Base-by-base conservation (phyloP, 78 protist species). In the Dictyostelium brefeldianum region DNA sequence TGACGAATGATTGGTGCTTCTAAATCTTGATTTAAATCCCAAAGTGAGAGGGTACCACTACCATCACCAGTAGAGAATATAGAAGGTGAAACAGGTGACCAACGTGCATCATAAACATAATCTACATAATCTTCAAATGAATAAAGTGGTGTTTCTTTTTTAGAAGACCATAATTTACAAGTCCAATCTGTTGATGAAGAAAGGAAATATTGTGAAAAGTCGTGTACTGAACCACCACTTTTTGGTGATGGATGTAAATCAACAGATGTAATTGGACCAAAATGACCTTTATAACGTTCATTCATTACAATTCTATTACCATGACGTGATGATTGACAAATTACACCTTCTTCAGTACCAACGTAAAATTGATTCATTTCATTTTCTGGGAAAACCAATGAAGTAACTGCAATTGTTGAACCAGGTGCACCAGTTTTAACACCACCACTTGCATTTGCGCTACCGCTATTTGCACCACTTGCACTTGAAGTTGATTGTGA, bases 41-140 rank as follows among this genome's bases (percentile, higher is more conserved):
- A 97, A 29, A 97, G 54, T 17, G 89, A 54, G 5, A 97, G 78
- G 1, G 27, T 22, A n/a, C 97, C 94, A n/a, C 74, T 18, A 11
- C 97, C 98, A 36, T 95, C 98, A 48, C 91, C 96, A 12, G 97
- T 64, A 0, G 97, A 93, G 48, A 97, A 95, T 2, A 97, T 57
- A 0, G 96, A 81, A 31, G 98, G 98, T 64, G 89, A 93, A n/a
- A 84, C 89, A 8, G 98, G 98, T 51, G 97, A 97, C 98, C 98
- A 97, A 48, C 81, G 43, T 6, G 81, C 98, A 51, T 89, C 96
- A 59, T 83, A 97, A 10, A 95, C 96, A 53, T 97, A 97, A 22
- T 97, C 98, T 51, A 53, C 51, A 79, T 87, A 84, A 27, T 96
- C 96, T 22, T 97, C 97, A 59, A 97, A 95, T 10, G 96, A 81